phyloP scores from a whole-genome alignment of 805 yeast genomes.

The Crinitomyces ghanaensis region DNA sequence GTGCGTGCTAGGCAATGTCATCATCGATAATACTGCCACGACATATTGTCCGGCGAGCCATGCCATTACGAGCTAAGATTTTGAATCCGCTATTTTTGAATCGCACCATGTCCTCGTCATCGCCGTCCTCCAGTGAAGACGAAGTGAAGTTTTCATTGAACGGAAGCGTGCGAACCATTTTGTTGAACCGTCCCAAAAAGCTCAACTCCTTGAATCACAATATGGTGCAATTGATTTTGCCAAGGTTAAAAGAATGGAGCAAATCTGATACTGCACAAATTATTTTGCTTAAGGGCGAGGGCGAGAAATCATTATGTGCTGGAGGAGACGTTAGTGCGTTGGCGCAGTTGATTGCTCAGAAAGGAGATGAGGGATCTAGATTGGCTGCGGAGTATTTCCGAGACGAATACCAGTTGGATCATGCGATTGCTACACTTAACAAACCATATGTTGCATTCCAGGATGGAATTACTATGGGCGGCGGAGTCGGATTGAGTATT shows the following conservation, averaged over 20 bases:
- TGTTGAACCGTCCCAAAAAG: constrained; percentile 70
- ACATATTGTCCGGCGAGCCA: too few relatives aligned
- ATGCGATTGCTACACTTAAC: constrained; percentile 63
- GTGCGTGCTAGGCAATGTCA: too few relatives aligned
- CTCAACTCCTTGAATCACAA: constrained; percentile 71
- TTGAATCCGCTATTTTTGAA: constrained; percentile 14
- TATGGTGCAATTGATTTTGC: constrained; percentile 63
- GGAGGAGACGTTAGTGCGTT: constrained; percentile 92
- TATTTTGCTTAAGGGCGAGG: constrained; percentile 54
- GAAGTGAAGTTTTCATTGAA: constrained; percentile 55
- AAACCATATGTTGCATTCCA: constrained; percentile 80
- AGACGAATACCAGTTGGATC: constrained; percentile 72
- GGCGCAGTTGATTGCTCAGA: constrained; percentile 31
- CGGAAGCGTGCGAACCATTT: constrained; percentile 58
- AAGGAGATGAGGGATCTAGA: constrained; percentile 36
- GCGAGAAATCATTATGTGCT: constrained; percentile 70
- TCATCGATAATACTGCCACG: too few relatives aligned
- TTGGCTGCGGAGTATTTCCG: constrained; percentile 58
- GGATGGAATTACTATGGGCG: constrained; percentile 96
- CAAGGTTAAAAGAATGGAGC: constrained; percentile 66
- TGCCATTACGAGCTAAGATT: constrained; percentile 27
- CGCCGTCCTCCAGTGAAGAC: constrained; percentile 16
- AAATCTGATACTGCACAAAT: constrained; percentile 55
- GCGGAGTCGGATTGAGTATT: constrained; percentile 86
- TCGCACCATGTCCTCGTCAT: constrained; percentile 5